Evolutionary conservation across 176 grass and related monocot genomes (phyloP).

Genomic region (Triticum urartu): DNA sequence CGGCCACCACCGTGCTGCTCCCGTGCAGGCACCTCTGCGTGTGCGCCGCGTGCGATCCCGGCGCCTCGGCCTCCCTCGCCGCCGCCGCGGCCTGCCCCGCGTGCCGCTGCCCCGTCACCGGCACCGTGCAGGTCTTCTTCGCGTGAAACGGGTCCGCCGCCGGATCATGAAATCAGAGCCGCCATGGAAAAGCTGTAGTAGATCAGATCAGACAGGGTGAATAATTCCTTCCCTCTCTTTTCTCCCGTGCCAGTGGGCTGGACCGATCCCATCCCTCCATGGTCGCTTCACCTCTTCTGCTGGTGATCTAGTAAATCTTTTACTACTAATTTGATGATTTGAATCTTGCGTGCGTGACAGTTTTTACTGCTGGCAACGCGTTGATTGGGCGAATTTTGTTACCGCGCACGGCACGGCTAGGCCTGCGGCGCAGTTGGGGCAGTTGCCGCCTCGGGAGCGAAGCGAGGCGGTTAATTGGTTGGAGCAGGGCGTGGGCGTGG

Average conservation of each 20-base stretch:
- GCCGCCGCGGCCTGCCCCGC: slow-evolving; percentile 46
- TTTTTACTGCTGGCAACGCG: neutral
- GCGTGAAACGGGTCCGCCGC: neutral
- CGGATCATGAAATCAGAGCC: neutral
- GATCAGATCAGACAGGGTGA: no score
- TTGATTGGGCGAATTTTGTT: no score
- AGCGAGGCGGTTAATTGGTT: slow-evolving; percentile 8
- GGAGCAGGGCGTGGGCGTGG: neutral
- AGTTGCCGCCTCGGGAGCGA: neutral
- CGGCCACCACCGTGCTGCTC: slow-evolving; percentile 54
- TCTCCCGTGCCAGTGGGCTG: no score
- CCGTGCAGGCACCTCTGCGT: slow-evolving; percentile 94
- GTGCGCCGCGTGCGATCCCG: slow-evolving; percentile 60
- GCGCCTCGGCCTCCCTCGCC: neutral
- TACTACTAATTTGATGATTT: neutral
- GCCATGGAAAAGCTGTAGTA: neutral
- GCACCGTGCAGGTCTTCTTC: slow-evolving; percentile 58
- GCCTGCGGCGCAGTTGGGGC: no score
- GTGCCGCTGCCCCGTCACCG: slow-evolving; percentile 61
- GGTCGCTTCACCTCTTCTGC: no score
- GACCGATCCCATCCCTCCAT: no score
- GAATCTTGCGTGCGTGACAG: neutral
- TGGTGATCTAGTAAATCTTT: no score
- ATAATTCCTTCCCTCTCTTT: neutral
- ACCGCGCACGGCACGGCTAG: no score